Conservation (phyloP, 1,284 basidiomycete species). For the Inonotus obliquus region DNA sequence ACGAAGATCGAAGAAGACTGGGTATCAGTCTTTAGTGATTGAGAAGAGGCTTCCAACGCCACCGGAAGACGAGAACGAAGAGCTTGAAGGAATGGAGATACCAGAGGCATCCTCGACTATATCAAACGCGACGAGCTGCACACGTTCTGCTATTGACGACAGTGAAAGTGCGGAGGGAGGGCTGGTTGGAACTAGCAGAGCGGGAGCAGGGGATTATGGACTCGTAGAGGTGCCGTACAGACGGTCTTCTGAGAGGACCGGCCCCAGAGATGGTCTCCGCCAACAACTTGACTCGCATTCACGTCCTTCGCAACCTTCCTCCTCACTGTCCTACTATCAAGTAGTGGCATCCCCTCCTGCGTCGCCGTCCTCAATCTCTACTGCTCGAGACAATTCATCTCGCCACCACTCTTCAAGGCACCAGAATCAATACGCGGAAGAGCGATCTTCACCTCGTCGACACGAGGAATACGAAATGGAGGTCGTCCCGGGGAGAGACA, state of each 20-base stretch:
- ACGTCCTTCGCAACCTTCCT: not conserved
- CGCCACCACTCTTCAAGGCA: not conserved
- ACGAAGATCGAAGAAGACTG: not conserved
- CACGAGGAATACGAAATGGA: not conserved
- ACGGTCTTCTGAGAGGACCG: not conserved
- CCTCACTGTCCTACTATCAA: no score
- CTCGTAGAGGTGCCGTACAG: not conserved
- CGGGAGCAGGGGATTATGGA: not conserved
- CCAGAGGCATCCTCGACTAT: not conserved
- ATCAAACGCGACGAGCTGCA: not conserved
- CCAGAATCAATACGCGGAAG: not conserved
- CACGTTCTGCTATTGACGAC: not conserved
- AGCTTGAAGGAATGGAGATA: not conserved
- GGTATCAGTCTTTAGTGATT: not conserved
- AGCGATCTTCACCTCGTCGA: not conserved
- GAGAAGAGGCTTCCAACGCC: slow-evolving; percentile 14
- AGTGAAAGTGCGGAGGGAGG: not conserved
- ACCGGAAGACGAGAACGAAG: slow-evolving; percentile 8
- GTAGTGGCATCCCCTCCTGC: not conserved
- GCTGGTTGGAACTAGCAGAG: not conserved
- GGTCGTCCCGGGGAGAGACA: not conserved
- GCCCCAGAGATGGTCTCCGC: not conserved
- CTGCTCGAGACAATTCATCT: not conserved
- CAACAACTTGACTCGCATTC: not conserved
- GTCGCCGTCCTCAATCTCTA: not conserved